phyloP scores from a whole-genome alignment of 805 yeast species.

The Kodamaea kakaduensis region DNA sequence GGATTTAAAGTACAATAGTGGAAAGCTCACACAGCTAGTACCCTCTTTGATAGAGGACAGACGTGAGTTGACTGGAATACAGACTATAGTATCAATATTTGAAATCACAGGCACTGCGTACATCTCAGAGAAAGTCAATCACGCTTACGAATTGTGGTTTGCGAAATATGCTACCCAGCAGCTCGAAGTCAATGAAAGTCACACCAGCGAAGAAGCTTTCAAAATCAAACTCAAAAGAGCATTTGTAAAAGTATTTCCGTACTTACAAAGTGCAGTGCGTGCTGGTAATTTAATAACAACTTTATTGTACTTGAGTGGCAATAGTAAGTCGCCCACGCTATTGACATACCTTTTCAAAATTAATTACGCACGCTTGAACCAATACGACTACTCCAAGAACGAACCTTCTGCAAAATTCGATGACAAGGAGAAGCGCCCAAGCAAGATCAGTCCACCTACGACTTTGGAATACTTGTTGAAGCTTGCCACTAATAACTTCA shows the following conservation, averaged over 20 bases:
- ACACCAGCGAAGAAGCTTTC: constrained; percentile 21
- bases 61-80: constrained; percentile 50
- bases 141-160: constrained; percentile 55
- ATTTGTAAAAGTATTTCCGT: constrained; percentile 63
- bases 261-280: constrained; percentile 43
- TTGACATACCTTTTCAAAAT: constrained; percentile 59
- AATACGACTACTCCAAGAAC: constrained; percentile 44
- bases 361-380: constrained; percentile 60
- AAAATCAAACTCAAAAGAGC: constrained; percentile 30
- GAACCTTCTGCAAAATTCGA: constrained; percentile 17
- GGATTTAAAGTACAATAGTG: constrained; percentile 23
- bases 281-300: constrained; percentile 53
- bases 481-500: constrained; percentile 18
- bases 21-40: constrained; percentile 33
- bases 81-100: constrained; percentile 51
- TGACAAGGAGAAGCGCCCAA: constrained; percentile 10
- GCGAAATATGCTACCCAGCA: constrained; percentile 56
- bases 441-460: constrained; percentile 40
- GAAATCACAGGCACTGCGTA: constrained; percentile 68
- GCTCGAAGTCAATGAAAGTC: constrained; percentile 21
- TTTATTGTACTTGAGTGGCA: constrained; percentile 64
- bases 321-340: constrained; percentile 57
- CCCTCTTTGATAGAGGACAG: constrained; percentile 46
- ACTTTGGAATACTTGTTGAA: constrained; percentile 31
- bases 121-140: constrained; percentile 62